Evolutionary conservation across 305 asterid species (phyloP), one percentile per base, ranked within the genome.

Genomic region (Fraxinus xanthoxyloides): DNA sequence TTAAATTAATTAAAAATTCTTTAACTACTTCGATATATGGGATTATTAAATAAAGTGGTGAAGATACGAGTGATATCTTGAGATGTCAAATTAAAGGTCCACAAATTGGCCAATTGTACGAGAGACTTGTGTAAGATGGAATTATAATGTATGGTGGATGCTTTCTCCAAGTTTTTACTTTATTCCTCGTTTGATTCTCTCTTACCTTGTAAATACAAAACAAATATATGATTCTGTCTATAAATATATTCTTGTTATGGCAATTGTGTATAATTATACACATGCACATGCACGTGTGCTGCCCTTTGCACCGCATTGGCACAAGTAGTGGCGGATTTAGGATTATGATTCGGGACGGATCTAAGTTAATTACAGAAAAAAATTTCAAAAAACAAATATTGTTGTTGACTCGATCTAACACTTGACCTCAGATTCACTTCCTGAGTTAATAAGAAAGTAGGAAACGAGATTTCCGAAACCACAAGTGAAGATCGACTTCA

Each of bases 111-210:
- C 86, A 81, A 69, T 77, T 82, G 87, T 78, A 85, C 72, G 63
- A 77, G 83, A 75, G 82, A 81, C 73, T 84, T 79, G 72, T 2
- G 73, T 74, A 31, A 78, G 80, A 31, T 82, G 81, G 74, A 79
- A 76, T 34, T 80, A 15, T 56, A 70, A 7, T 38, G 79, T 35
- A 77, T 43, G 69, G 32, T 80, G 77, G 82, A 81, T 81, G 85
- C 86, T 83, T 75, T 77, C 82, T 79, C 78, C 84, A 67, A 87
- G 17, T 32, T 73, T 67, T 80, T 76, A 72, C 80, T 86, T 84
- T 86, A 84, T 86, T 84, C 83, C 79, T 40, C 51, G 30, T 56
- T 79, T 82, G 83, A 82, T 86, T 82, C 89, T 78, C 82, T 34
- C 59, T 80, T 80, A 51, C 76, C 80, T 76, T 75, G 43, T 51